A percentile compares a stretch with the other conserved stretches of the same genome.
Conservation (phyloP, 495 filamentous ascomycete species). For the Pyrenopolyporus hunteri region DNA sequence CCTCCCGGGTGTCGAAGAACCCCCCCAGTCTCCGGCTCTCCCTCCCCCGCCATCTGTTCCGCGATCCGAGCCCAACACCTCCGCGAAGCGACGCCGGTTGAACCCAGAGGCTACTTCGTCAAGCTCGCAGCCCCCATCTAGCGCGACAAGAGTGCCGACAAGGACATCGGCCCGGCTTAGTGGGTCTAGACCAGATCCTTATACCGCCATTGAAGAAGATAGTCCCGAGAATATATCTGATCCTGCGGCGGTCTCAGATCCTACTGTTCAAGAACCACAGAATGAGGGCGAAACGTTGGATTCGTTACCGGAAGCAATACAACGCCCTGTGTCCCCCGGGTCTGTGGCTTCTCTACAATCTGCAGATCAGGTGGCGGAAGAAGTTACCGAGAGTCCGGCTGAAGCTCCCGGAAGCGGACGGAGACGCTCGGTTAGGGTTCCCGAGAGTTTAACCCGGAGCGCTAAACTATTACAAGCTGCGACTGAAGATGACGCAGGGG, state of each 20-base stretch:
- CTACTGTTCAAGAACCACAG: conserved; percentile 4
- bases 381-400: conserved; percentile 56
- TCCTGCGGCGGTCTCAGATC: background rate
- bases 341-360: conserved; percentile 24
- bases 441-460: conserved; percentile 40
- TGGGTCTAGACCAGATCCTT: conserved; percentile 17
- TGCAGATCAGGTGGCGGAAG: conserved; percentile 35
- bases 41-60: conserved; percentile 16
- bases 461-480: conserved; percentile 44
- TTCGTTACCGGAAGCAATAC: conserved; percentile 3
- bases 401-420: conserved; percentile 55
- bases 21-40: conserved; percentile 18
- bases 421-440: conserved; percentile 41
- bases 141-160: conserved; percentile 25
- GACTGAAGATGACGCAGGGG: conserved; percentile 30
- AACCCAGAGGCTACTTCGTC: conserved; percentile 25
- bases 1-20: conserved; percentile 45
- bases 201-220: conserved; percentile 18
- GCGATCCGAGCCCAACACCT: conserved; percentile 49
- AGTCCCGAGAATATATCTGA: conserved; percentile 24
- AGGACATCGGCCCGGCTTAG: conserved; percentile 33
- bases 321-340: conserved; percentile 7
- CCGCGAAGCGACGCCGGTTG: conserved; percentile 47
- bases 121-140: conserved; percentile 30
- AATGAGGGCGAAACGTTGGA: conserved; percentile 15